Percentiles rank a stretch among this genome's conserved stretches.
Evolutionary conservation across 2,329 filamentous ascomycete genomes (phyloP).

Genomic region (Nemania diffusa): DNA sequence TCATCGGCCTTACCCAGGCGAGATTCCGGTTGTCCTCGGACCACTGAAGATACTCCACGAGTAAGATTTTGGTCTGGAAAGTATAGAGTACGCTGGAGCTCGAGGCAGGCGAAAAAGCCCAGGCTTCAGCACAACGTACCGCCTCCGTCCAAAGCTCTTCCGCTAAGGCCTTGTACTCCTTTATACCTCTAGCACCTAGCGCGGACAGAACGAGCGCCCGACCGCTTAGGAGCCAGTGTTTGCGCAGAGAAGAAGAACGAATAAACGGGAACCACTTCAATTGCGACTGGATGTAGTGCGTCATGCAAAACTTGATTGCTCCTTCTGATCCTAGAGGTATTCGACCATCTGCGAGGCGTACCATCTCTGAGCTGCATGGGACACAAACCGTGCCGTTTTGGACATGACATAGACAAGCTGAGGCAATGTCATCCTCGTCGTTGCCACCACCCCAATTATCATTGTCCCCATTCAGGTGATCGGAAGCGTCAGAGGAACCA

Average conservation of each 20-base stretch:
- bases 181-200: conserved; percentile 23
- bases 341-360: conserved; percentile 25
- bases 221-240: conserved; percentile 24
- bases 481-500: background rate
- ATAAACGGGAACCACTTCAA: conserved; percentile 32
- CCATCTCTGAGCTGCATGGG: conserved; percentile 18
- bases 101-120: conserved; percentile 1
- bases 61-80: conserved; percentile 27
- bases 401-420: conserved; percentile 20
- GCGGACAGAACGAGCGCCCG: conserved; percentile 28
- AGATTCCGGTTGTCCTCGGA: conserved; percentile 1
- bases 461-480: background rate
- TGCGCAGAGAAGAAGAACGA: conserved; percentile 15
- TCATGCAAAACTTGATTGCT: conserved; percentile 28
- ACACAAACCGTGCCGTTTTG: conserved; percentile 24
- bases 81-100: background rate
- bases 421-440: background rate
- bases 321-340: conserved; percentile 10
- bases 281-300: conserved; percentile 30
- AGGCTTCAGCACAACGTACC: background rate
- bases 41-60: conserved; percentile 28
- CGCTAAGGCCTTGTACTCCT: conserved; percentile 25
- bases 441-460: background rate
- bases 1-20: conserved; percentile 8
- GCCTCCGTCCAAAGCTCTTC: conserved; percentile 18